phyloP scores from a whole-genome alignment of 805 yeast species.

The Kuraishia piskuri region DNA sequence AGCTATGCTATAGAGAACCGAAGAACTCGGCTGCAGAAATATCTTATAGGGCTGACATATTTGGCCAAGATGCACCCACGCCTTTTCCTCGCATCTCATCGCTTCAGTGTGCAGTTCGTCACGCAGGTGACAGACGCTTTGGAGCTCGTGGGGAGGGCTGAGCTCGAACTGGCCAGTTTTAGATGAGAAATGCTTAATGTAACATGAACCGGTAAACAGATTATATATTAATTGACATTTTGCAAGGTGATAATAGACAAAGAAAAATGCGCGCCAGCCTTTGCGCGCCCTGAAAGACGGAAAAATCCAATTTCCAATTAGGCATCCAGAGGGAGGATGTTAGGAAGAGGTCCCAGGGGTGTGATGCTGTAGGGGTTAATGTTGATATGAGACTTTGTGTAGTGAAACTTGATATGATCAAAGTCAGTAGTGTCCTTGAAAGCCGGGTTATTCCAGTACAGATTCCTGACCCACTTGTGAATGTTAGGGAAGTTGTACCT shows the following conservation, averaged over 20 bases:
- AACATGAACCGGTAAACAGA: not conserved
- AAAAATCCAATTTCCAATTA: not conserved
- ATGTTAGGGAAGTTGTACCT: constrained; percentile 71
- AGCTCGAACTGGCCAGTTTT: no score
- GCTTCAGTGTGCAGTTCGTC: no score
- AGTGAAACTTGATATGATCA: constrained; percentile 86
- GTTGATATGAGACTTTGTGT: constrained; percentile 74
- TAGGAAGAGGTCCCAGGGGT: constrained; percentile 82
- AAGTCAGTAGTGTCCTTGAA: constrained; percentile 77
- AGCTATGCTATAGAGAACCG: not conserved
- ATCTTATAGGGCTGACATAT: no score
- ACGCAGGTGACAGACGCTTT: no score
- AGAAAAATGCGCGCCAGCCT: no score
- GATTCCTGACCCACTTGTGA: constrained; percentile 70
- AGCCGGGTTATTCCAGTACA: constrained; percentile 74
- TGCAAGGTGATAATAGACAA: not conserved
- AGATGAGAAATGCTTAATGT: no score
- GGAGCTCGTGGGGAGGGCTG: no score
- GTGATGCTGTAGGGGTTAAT: constrained; percentile 82
- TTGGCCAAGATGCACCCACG: no score
- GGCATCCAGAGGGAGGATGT: constrained; percentile 43
- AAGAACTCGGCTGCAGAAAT: not conserved
- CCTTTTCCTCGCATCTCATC: no score
- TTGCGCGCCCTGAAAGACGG: no score
- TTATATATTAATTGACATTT: not conserved